Evolutionary conservation across 768 basidiomycete species (phyloP).

Genomic region (Mycena sanguinolenta): DNA sequence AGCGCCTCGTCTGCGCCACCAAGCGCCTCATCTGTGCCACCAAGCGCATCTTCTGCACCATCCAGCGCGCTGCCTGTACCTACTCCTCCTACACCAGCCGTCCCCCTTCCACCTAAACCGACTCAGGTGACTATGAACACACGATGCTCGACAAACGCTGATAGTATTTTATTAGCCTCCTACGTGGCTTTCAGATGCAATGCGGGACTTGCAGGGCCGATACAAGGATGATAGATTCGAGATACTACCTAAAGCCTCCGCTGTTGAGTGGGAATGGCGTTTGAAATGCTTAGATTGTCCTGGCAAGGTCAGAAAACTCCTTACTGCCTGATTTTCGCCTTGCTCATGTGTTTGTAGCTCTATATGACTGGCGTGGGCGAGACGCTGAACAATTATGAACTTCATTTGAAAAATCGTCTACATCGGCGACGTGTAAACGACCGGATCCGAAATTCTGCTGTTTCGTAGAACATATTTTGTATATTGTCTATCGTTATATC

Average conservation of each 20-base stretch:
- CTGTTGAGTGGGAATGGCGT: slow-evolving; percentile 84
- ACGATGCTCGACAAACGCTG: background rate
- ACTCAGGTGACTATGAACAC: slow-evolving; percentile 29
- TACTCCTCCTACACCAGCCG: slow-evolving; percentile 2
- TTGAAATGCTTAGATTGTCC: slow-evolving; percentile 94
- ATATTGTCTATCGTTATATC: slow-evolving; percentile 25
- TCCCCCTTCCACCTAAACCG: slow-evolving; percentile 43
- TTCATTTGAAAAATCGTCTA: slow-evolving; percentile 89
- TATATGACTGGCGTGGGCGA: slow-evolving; percentile 93
- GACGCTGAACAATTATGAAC: slow-evolving; percentile 90
- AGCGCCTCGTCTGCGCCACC: slow-evolving; percentile 38
- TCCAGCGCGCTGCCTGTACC: slow-evolving; percentile 39
- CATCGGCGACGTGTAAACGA: slow-evolving; percentile 83
- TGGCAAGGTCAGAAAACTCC: slow-evolving; percentile 77
- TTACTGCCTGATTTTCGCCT: background rate
- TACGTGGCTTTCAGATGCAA: slow-evolving; percentile 78
- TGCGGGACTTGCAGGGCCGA: slow-evolving; percentile 73
- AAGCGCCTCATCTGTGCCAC: background rate
- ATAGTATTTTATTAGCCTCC: slow-evolving; percentile 61
- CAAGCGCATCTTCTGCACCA: background rate
- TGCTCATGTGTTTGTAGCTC: slow-evolving; percentile 61
- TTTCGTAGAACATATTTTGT: slow-evolving; percentile 6
- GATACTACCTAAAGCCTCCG: slow-evolving; percentile 71
- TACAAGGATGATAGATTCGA: slow-evolving; percentile 90
- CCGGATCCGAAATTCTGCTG: slow-evolving; percentile 55